Evolutionary conservation across 73 alveolate genomes (phyloP).

Genomic region (Durusdinium trenchii): DNA sequence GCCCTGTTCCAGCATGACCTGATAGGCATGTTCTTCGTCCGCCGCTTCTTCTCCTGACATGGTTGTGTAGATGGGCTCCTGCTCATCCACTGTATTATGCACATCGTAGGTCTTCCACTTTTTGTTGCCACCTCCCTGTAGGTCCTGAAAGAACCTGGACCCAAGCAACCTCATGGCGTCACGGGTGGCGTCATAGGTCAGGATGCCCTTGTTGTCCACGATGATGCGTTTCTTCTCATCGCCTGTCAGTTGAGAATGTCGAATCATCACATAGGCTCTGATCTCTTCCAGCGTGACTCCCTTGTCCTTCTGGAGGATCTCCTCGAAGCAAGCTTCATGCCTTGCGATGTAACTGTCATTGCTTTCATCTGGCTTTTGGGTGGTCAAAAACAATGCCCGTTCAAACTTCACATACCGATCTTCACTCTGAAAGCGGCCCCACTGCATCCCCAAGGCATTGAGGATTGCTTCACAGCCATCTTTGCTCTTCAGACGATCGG

Average conservation of each 20-base stretch:
- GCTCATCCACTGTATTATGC: not conserved
- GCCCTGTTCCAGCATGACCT: not conserved
- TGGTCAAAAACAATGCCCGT: not conserved
- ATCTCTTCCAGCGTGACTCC: slow-evolving; percentile 8
- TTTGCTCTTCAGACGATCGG: not conserved
- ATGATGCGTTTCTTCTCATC: not conserved
- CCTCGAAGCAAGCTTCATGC: not conserved
- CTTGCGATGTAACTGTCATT: slow-evolving; percentile 13
- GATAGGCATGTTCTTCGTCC: not conserved
- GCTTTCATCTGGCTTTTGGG: not conserved
- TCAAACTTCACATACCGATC: not conserved
- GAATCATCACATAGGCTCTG: not conserved
- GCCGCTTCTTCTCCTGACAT: not conserved
- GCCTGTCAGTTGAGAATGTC: not conserved
- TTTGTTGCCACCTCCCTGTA: not conserved
- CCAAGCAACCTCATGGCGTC: not conserved
- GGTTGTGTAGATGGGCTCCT: not conserved
- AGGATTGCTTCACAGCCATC: not conserved
- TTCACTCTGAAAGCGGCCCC: not conserved
- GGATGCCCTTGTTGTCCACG: slow-evolving; percentile 1
- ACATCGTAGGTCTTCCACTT: not conserved
- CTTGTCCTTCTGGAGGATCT: not conserved
- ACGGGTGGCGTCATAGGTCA: not conserved
- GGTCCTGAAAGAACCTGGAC: not conserved
- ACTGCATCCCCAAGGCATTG: not conserved